Percentiles rank a stretch among this genome's conserved stretches.
phyloP scores from a whole-genome alignment of 768 basidiomycete genomes.

The Tricholoma furcatifolium region DNA sequence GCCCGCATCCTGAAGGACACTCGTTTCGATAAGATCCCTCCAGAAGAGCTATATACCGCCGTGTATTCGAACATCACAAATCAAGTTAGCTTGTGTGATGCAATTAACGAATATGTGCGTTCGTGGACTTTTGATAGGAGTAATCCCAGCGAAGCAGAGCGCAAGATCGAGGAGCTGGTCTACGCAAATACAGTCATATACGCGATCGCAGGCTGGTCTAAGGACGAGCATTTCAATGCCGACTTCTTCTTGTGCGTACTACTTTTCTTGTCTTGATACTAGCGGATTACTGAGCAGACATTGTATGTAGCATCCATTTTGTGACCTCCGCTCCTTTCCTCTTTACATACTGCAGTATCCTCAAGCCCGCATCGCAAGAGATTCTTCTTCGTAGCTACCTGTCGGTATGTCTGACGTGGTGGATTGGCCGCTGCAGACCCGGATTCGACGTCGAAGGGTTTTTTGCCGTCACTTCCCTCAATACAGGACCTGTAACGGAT shows the following conservation, averaged over 20 bases:
- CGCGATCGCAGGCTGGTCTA: conserved; percentile 50
- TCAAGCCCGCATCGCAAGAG: conserved; percentile 42
- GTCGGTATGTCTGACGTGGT: conserved; percentile 49
- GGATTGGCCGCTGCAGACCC: conserved; percentile 56
- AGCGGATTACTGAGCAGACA: not conserved
- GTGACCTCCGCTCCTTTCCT: conserved; percentile 68
- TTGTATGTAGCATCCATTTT: conserved; percentile 50
- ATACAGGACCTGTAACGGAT: conserved; percentile 12
- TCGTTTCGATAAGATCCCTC: conserved; percentile 24
- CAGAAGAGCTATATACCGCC: conserved; percentile 12
- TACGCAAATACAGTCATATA: conserved; percentile 62
- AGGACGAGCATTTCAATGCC: conserved; percentile 41
- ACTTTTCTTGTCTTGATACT: not conserved
- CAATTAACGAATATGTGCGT: conserved; percentile 39
- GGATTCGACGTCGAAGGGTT: conserved; percentile 49
- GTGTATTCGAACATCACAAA: conserved; percentile 33
- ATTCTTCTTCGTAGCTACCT: conserved; percentile 61
- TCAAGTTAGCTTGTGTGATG: conserved; percentile 32
- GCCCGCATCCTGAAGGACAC: conserved; percentile 53
- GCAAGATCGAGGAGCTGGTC: conserved; percentile 61
- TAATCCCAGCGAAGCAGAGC: conserved; percentile 37
- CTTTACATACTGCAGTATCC: conserved; percentile 41
- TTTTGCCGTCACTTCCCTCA: conserved; percentile 29
- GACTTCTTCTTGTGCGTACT: conserved; percentile 39
- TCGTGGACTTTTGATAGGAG: conserved; percentile 42